These are phyloP conservation scores for Geotrichum histeridarum DNA, from an alignment of 1,139 yeast genomes.

Conservation along the genomic window DNA sequence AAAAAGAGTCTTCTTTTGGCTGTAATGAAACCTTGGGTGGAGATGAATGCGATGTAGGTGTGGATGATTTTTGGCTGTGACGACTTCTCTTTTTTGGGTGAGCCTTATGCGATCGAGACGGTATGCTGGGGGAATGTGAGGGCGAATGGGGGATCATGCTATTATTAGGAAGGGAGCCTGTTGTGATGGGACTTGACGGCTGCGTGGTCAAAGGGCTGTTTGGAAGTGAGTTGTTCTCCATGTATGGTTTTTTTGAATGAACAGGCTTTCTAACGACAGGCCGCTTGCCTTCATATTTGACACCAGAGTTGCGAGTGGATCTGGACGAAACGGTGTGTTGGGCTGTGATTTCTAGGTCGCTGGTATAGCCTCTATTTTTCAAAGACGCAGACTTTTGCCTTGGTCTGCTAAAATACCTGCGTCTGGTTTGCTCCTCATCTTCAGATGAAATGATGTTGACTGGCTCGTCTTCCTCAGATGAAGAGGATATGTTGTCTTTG, in stretches of 20 bases:
- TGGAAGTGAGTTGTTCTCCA: too few species aligned
- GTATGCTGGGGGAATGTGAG: too few species aligned
- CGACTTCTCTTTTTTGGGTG: neutral
- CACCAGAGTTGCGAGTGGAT: neutral
- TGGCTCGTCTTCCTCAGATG: neutral
- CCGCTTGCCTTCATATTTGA: neutral
- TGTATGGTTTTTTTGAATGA: too few species aligned
- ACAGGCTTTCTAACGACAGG: too few species aligned
- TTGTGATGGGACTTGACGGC: too few species aligned
- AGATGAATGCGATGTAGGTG: neutral
- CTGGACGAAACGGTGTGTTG: slow-evolving; percentile 1
- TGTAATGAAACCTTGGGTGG: neutral
- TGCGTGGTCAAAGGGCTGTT: too few species aligned
- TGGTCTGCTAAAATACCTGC: neutral
- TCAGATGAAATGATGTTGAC: neutral
- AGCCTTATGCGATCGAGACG: neutral
- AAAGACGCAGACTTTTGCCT: neutral
- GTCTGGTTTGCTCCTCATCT: neutral
- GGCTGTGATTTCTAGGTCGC: slow-evolving; percentile 1
- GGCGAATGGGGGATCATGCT: too few species aligned
- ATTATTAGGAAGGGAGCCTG: too few species aligned
- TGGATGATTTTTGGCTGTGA: neutral
- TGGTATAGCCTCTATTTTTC: neutral
- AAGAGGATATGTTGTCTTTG: too few species aligned
- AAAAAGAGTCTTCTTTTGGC: neutral